Percentiles rank a stretch among this genome's conserved stretches.
Conservation (phyloP, 164 flowering plant genomes). For the Vitis cinerea region DNA sequence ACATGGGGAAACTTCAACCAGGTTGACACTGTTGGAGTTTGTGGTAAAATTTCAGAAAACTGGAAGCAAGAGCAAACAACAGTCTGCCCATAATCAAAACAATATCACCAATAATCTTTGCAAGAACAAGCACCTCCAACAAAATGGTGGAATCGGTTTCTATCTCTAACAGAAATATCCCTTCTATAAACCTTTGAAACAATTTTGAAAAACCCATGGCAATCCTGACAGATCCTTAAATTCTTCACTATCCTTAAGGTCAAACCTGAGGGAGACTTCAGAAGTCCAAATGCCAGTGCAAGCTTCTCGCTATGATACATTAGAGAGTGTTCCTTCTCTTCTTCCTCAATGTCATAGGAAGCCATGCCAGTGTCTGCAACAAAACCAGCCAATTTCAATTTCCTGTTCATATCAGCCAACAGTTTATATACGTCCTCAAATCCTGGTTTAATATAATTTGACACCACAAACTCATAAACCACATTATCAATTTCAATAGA, state of each 20-base stretch:
- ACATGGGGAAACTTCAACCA: no score
- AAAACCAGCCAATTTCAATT: constrained; percentile 22
- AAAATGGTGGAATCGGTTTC: constrained; percentile 32
- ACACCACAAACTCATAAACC: constrained; percentile 30
- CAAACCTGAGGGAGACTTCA: constrained; percentile 14
- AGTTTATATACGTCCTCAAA: constrained; percentile 20
- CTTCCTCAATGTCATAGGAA: constrained; percentile 31
- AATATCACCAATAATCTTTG: constrained; percentile 31
- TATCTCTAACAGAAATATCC: constrained; percentile 26
- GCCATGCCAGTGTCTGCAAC: constrained; percentile 25
- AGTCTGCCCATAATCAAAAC: background rate
- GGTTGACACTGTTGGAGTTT: background rate
- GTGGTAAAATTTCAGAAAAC: background rate
- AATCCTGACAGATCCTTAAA: constrained; percentile 29
- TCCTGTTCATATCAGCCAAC: constrained; percentile 18
- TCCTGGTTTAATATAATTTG: constrained; percentile 11
- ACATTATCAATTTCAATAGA: constrained; percentile 24
- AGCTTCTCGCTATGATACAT: constrained; percentile 35
- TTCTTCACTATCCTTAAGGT: constrained; percentile 31
- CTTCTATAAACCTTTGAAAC: constrained; percentile 26
- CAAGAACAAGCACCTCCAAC: constrained; percentile 30
- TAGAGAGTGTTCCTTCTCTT: constrained; percentile 29
- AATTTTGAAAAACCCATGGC: constrained; percentile 28
- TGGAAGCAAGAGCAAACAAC: background rate
- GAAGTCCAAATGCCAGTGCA: constrained; percentile 29